A percentile compares a stretch with the other conserved stretches of the same genome.
Conservation (phyloP, 257 asterid genomes). For the Capsicum baccatum region DNA sequence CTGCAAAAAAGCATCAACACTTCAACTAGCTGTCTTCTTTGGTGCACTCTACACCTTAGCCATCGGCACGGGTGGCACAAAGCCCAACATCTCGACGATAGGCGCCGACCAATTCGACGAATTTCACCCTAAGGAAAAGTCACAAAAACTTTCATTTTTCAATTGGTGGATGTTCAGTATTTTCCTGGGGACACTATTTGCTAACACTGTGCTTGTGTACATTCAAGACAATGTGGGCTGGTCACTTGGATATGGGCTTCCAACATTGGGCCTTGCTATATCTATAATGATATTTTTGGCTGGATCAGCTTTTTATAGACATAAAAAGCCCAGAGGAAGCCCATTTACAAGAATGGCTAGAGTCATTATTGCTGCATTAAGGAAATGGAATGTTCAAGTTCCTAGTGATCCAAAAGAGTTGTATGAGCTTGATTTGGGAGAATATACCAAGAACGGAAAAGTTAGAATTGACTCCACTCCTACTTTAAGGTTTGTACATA, state of each 20-base stretch:
- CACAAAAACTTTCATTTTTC: conserved; percentile 85
- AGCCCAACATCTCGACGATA: conserved; percentile 88
- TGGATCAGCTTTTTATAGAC: conserved; percentile 80
- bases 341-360: conserved; percentile 79
- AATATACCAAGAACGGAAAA: conserved; percentile 54
- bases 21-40: conserved; percentile 66
- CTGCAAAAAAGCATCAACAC: conserved; percentile 60
- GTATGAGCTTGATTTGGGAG: conserved; percentile 61
- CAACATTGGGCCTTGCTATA: conserved; percentile 65
- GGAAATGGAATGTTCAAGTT: conserved; percentile 59
- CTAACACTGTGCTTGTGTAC: conserved; percentile 79
- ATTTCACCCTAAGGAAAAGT: conserved; percentile 73
- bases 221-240: conserved; percentile 91
- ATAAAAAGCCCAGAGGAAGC: conserved; percentile 78
- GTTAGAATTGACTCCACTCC: conserved; percentile 75
- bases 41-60: conserved; percentile 81
- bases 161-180: conserved; percentile 98
- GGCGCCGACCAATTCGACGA: conserved; percentile 96
- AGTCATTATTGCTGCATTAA: conserved; percentile 70
- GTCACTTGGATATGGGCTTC: conserved; percentile 86
- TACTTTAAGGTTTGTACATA: conserved; percentile 61
- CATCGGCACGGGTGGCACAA: conserved; percentile 86
- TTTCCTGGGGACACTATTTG: conserved; percentile 80
- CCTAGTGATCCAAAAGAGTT: conserved; percentile 67
- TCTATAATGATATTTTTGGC: conserved; percentile 65